Conservation (phyloP, 768 basidiomycete species). For the Tulasnella sp. region DNA sequence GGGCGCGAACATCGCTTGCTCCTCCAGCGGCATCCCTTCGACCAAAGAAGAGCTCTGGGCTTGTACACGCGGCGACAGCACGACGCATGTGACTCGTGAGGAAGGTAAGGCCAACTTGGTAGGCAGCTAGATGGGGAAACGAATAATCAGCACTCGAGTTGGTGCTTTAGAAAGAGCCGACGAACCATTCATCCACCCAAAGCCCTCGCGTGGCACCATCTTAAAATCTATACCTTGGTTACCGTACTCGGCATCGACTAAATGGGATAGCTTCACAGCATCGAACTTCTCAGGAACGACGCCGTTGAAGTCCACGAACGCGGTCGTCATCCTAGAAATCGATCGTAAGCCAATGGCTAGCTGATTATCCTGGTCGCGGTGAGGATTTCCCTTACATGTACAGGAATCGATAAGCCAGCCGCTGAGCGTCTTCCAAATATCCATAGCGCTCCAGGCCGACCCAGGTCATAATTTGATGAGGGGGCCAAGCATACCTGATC, state of each 20-base stretch:
- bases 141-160: slow-evolving; percentile 2
- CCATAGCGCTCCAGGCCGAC: slow-evolving; percentile 95
- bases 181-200: slow-evolving; percentile 96
- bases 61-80: slow-evolving; percentile 89
- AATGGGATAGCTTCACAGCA: slow-evolving; percentile 87
- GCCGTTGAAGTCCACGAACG: slow-evolving; percentile 94
- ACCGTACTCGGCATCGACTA: slow-evolving; percentile 95
- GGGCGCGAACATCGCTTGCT: slow-evolving; percentile 28
- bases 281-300: slow-evolving; percentile 99
- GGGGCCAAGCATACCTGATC: slow-evolving; percentile 72
- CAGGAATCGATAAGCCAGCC: slow-evolving; percentile 91
- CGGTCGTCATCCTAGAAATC: slow-evolving; percentile 69
- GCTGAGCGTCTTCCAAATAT: slow-evolving; percentile 83
- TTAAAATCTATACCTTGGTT: slow-evolving; percentile 97
- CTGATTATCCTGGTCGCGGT: slow-evolving; percentile 10
- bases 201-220: slow-evolving; percentile 93
- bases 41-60: slow-evolving; percentile 78
- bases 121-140: slow-evolving; percentile 50
- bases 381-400: slow-evolving; percentile 82
- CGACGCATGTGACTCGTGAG: slow-evolving; percentile 89
- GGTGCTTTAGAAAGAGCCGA: background rate
- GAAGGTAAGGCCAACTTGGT: slow-evolving; percentile 93
- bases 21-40: slow-evolving; percentile 25
- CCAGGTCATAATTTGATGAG: slow-evolving; percentile 98
- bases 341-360: background rate